phyloP scores from a whole-genome alignment of 306 rosid species.

The Prunus mira region DNA sequence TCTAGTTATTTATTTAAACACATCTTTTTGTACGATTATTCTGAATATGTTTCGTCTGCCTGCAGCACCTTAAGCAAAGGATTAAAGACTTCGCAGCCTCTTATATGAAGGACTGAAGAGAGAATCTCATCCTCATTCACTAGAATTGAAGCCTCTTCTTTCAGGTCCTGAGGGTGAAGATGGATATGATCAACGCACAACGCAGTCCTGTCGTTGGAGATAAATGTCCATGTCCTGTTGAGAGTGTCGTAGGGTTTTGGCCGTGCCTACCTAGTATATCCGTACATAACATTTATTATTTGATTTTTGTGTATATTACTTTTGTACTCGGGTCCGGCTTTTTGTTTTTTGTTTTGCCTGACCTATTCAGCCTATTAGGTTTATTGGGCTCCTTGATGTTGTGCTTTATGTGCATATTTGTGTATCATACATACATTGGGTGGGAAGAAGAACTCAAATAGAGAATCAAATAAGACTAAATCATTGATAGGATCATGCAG shows the following conservation, averaged over 20 bases:
- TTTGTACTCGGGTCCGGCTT: conserved; percentile 33
- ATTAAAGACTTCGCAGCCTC: conserved; percentile 58
- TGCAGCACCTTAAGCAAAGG: conserved; percentile 76
- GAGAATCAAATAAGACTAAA: not conserved
- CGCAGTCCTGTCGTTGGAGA: not conserved
- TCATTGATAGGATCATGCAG: not conserved
- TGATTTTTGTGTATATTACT: conserved; percentile 25
- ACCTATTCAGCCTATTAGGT: conserved; percentile 17
- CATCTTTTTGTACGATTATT: no score
- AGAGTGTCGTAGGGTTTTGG: not conserved
- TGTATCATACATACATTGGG: conserved; percentile 2
- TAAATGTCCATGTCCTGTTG: not conserved
- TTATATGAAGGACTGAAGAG: conserved; percentile 38
- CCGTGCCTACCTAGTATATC: conserved; percentile 8
- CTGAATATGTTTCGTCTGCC: not conserved
- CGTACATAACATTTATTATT: conserved; percentile 16
- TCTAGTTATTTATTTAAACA: not conserved
- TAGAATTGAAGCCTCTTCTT: conserved; percentile 19
- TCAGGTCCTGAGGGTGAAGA: conserved; percentile 14
- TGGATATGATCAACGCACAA: not conserved
- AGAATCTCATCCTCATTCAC: conserved; percentile 6
- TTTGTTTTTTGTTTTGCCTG: conserved; percentile 41
- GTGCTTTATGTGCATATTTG: not conserved
- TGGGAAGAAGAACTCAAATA: not conserved
- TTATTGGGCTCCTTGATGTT: not conserved